A percentile compares a stretch with the other conserved stretches of the same genome.
Conservation (phyloP, 768 basidiomycete species). For the Russula abietina region DNA sequence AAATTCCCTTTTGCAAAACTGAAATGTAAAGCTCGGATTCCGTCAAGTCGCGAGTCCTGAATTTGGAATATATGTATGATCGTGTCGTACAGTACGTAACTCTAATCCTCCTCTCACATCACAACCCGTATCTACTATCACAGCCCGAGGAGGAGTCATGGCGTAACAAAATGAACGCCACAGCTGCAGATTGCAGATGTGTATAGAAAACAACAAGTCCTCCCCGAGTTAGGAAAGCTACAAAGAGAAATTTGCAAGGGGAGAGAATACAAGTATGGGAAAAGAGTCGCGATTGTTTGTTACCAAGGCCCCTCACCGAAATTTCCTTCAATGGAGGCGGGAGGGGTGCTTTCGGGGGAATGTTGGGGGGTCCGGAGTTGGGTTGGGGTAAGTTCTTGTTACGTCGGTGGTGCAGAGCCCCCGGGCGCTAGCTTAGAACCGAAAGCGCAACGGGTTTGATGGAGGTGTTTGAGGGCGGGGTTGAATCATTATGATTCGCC, state of each 20-base stretch:
- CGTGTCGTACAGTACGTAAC: conserved; percentile 5
- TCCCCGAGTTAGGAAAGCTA: background rate
- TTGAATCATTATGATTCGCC: conserved; percentile 8
- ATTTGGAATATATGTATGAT: background rate
- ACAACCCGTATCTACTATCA: conserved; percentile 9
- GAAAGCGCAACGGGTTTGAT: conserved; percentile 4
- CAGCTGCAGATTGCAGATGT: background rate
- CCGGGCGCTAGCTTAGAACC: conserved; percentile 1
- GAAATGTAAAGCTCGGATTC: background rate
- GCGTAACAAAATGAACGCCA: background rate
- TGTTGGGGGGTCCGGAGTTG: background rate
- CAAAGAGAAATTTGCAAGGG: no score
- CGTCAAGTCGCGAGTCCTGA: conserved; percentile 3
- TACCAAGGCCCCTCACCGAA: background rate
- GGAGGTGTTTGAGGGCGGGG: background rate
- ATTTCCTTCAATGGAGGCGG: background rate
- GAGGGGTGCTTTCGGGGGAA: background rate
- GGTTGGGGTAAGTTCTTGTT: background rate
- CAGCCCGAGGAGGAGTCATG: background rate
- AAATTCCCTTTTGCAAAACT: background rate
- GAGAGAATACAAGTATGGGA: background rate
- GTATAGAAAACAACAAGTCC: background rate
- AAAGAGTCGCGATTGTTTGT: background rate
- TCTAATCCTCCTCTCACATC: background rate
- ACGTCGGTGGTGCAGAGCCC: conserved; percentile 7